Percentiles rank a stretch among this genome's conserved stretches.
These are phyloP conservation scores for Colletotrichum falcatum DNA, from an alignment of 2,329 filamentous ascomycete species.

Conservation along the genomic window DNA sequence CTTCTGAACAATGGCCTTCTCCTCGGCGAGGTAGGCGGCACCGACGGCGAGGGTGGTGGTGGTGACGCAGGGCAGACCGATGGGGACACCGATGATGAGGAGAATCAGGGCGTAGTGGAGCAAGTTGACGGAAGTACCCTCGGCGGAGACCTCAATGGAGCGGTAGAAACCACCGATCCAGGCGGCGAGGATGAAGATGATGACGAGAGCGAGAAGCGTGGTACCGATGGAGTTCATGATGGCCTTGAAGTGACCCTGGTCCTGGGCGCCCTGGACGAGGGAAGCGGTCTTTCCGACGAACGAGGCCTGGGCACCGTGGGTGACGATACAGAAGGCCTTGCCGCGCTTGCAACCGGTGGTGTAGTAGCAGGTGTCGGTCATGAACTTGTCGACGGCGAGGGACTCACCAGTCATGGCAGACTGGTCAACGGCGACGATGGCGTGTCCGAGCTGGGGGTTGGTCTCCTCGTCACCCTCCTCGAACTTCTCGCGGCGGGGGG, in stretches of 20 bases:
- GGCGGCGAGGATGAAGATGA: slow-evolving; percentile 79
- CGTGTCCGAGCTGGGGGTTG: slow-evolving; percentile 70
- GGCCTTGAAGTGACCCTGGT: slow-evolving; percentile 83
- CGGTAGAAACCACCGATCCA: slow-evolving; percentile 87
- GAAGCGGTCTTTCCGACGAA: slow-evolving; percentile 83
- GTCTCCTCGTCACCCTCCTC: slow-evolving; percentile 67
- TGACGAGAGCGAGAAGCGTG: slow-evolving; percentile 78
- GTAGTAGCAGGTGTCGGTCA: slow-evolving; percentile 82
- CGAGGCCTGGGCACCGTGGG: slow-evolving; percentile 75
- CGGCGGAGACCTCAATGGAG: slow-evolving; percentile 71
- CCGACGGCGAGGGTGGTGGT: slow-evolving; percentile 83
- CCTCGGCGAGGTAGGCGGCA: slow-evolving; percentile 80
- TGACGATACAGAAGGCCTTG: slow-evolving; percentile 78
- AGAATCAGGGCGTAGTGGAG: slow-evolving; percentile 77
- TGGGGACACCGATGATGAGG: slow-evolving; percentile 82
- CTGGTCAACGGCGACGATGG: slow-evolving; percentile 79
- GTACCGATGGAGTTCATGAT: slow-evolving; percentile 88
- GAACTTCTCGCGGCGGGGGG: slow-evolving; percentile 56
- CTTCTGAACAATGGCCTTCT: slow-evolving; percentile 85
- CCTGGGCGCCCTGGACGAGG: slow-evolving; percentile 79
- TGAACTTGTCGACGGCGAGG: slow-evolving; percentile 82
- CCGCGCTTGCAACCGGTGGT: slow-evolving; percentile 86
- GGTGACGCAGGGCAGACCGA: slow-evolving; percentile 83
- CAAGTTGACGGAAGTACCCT: slow-evolving; percentile 67
- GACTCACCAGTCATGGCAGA: slow-evolving; percentile 86